phyloP scores from a whole-genome alignment of 495 filamentous ascomycete species.

The Rostrohypoxylon terebratum region DNA sequence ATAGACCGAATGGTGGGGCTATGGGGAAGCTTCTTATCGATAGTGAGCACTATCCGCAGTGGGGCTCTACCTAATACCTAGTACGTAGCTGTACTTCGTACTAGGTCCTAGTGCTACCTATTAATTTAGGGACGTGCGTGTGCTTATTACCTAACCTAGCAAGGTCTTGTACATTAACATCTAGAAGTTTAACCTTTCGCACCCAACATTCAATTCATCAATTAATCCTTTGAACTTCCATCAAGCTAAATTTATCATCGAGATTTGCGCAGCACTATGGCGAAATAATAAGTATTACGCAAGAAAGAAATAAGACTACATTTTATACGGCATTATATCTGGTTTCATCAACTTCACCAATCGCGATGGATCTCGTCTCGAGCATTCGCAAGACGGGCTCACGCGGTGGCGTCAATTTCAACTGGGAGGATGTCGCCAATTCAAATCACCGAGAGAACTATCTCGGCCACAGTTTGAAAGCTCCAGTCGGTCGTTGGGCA shows the following conservation, averaged over 20 bases:
- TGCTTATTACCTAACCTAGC: neutral
- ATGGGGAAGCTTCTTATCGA: neutral
- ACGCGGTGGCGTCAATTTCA: constrained; percentile 93
- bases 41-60: neutral
- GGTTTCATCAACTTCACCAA: neutral
- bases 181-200: neutral
- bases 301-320: neutral
- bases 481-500: constrained; percentile 96
- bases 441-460: constrained; percentile 95
- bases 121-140: neutral
- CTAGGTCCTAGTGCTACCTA: too few relatives aligned
- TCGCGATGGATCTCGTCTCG: constrained; percentile 90
- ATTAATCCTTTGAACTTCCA: constrained; percentile 2
- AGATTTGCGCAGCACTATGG: neutral
- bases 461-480: constrained; percentile 94
- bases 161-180: neutral
- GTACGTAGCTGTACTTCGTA: too few relatives aligned
- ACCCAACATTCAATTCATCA: neutral
- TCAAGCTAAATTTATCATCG: neutral
- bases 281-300: neutral
- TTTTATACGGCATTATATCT: neutral
- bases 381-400: constrained; percentile 93
- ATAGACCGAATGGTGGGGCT: neutral
- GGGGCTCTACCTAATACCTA: too few relatives aligned
- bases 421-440: constrained; percentile 92